A percentile compares a stretch with the other conserved stretches of the same genome.
phyloP scores from a whole-genome alignment of 1,284 basidiomycete genomes.

The Fomitopsis schrenkii region DNA sequence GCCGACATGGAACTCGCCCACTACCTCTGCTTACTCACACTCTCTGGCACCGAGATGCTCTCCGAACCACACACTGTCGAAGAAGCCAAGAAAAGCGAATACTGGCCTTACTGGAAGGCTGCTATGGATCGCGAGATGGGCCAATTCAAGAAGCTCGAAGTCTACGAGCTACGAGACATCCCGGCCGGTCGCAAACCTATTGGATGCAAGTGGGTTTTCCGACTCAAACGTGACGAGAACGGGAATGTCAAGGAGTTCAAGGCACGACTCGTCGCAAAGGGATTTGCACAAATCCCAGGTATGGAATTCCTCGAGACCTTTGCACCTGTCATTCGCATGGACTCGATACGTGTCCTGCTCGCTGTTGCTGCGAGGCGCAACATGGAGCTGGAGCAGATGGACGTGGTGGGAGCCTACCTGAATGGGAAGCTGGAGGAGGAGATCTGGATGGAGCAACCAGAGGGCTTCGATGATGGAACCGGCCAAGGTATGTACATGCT shows the following conservation, averaged over 20 bases:
- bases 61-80: conserved; percentile 13
- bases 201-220: conserved; percentile 30
- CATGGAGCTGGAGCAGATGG: conserved; percentile 25
- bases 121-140: conserved; percentile 30
- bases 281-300: conserved; percentile 36
- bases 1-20: conserved; percentile 1
- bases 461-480: conserved; percentile 24
- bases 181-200: conserved; percentile 23
- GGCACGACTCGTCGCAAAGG: conserved; percentile 36
- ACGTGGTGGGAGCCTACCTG: conserved; percentile 34
- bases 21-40: conserved; percentile 5
- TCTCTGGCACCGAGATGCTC: conserved; percentile 5
- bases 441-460: conserved; percentile 35
- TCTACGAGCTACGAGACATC: conserved; percentile 16
- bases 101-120: conserved; percentile 25
- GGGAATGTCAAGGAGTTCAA: conserved; percentile 30
- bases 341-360: conserved; percentile 23
- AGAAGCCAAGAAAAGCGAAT: conserved; percentile 19
- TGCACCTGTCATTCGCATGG: conserved; percentile 27
- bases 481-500: conserved; percentile 11
- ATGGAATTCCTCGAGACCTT: conserved; percentile 35
- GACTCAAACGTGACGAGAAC: conserved; percentile 24
- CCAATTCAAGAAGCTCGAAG: conserved; percentile 19
- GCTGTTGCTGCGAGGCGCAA: conserved; percentile 26
- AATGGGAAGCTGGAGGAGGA: conserved; percentile 33